Evolutionary conservation across 495 filamentous ascomycete species (phyloP).

Genomic region (Penicillium canescens): DNA sequence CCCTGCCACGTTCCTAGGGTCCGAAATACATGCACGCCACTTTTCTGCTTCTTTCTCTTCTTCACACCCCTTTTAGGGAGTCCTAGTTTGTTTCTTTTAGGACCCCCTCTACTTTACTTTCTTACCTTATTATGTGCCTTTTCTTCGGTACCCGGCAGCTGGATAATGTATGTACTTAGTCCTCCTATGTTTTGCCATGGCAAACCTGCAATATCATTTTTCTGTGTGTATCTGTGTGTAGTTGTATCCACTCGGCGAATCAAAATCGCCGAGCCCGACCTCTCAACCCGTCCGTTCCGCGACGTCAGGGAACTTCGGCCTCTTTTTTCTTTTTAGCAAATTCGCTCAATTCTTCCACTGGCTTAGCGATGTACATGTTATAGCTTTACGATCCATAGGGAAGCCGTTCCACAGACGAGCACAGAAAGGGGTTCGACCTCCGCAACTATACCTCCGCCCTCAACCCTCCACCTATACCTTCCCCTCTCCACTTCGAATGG

Average conservation of each 20-base stretch:
- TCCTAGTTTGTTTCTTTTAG: constrained; percentile 11
- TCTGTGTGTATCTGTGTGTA: constrained; percentile 6
- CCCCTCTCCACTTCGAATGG: constrained; percentile 6
- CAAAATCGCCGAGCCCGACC: constrained; percentile 16
- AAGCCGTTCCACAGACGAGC: constrained; percentile 28
- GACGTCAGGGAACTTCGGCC: constrained; percentile 28
- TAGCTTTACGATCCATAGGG: constrained; percentile 22
- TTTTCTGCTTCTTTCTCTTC: constrained; percentile 12
- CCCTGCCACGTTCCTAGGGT: constrained; percentile 50
- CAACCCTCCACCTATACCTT: constrained; percentile 1
- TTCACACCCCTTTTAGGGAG: constrained; percentile 13
- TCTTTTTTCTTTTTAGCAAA: constrained; percentile 9
- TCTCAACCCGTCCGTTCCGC: constrained; percentile 41
- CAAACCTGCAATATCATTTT: constrained; percentile 10
- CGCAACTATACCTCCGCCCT: constrained; percentile 6
- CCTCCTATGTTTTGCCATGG: constrained; percentile 25
- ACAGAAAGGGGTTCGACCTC: constrained; percentile 25
- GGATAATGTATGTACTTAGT: constrained; percentile 52
- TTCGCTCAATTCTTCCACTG: constrained; percentile 9
- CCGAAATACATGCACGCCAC: constrained; percentile 26
- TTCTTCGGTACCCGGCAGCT: constrained; percentile 34
- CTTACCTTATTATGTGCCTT: constrained; percentile 34
- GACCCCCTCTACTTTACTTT: constrained; percentile 22
- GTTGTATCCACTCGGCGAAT: constrained; percentile 31
- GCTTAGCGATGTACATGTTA: constrained; percentile 24